phyloP scores from a whole-genome alignment of 2,329 filamentous ascomycete genomes.

The Gaeumannomyces tritici region DNA sequence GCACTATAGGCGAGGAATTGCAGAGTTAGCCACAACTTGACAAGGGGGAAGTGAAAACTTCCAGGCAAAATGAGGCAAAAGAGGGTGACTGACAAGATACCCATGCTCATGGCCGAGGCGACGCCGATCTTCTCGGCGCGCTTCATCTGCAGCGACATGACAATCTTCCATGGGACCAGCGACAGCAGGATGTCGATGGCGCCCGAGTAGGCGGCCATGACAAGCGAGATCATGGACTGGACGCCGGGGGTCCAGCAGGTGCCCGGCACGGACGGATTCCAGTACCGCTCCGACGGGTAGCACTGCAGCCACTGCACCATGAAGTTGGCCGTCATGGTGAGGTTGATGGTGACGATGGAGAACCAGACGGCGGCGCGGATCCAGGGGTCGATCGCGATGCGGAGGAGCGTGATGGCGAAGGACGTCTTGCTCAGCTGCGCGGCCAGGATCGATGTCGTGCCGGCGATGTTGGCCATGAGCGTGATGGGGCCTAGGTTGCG shows the following conservation, averaged over 20 bases:
- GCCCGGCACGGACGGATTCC: constrained; percentile 9
- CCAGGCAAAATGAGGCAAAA: neutral
- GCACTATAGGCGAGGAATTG: constrained; percentile 7
- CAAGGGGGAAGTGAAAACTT: neutral
- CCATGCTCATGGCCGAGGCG: constrained; percentile 23
- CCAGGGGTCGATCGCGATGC: constrained; percentile 15
- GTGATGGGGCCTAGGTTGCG: constrained; percentile 3
- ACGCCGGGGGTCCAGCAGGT: constrained; percentile 10
- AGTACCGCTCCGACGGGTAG: constrained; percentile 9
- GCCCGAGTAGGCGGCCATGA: constrained; percentile 16
- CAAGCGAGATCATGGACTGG: constrained; percentile 12
- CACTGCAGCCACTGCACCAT: constrained; percentile 15
- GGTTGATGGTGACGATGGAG: constrained; percentile 20
- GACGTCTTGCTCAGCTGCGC: constrained; percentile 28
- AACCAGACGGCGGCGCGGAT: constrained; percentile 19
- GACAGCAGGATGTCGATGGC: constrained; percentile 25
- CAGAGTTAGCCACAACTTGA: neutral
- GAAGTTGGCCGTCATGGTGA: constrained; percentile 11
- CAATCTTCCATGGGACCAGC: constrained; percentile 24
- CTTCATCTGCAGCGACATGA: constrained; percentile 17
- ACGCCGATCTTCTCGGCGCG: constrained; percentile 27
- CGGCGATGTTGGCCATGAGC: constrained; percentile 4
- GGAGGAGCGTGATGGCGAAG: constrained; percentile 23
- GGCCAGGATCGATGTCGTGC: constrained; percentile 19
- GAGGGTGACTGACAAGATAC: constrained; percentile 6